phyloP scores from a whole-genome alignment of 352 stramenopile genomes.

The Globisporangium middletonii region DNA sequence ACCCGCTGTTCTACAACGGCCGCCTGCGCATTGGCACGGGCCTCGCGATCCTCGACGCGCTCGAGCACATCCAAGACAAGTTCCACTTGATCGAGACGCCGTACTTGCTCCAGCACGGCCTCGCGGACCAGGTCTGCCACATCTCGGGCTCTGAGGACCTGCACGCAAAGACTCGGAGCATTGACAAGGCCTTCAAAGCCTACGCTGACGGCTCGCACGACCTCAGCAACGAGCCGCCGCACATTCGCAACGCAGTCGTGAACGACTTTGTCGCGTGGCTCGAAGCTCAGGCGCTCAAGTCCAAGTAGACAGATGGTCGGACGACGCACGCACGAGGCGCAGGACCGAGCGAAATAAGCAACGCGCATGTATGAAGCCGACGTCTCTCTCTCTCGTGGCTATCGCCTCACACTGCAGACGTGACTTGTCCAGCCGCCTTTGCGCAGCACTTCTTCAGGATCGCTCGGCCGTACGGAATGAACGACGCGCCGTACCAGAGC shows the following conservation, averaged over 20 bases:
- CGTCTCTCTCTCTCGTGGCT: background rate
- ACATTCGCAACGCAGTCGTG: slow-evolving; percentile 55
- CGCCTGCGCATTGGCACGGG: slow-evolving; percentile 69
- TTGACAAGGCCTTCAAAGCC: slow-evolving; percentile 66
- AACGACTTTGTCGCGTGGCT: slow-evolving; percentile 72
- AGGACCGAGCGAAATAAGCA: background rate
- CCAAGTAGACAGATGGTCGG: slow-evolving; percentile 3
- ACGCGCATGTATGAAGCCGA: background rate
- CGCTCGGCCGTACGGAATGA: slow-evolving; percentile 71
- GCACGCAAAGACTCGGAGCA: slow-evolving; percentile 41
- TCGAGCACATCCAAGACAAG: slow-evolving; percentile 48
- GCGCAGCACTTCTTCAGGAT: slow-evolving; percentile 70
- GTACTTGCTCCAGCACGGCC: slow-evolving; percentile 76
- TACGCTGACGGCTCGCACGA: slow-evolving; percentile 61
- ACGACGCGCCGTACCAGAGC: slow-evolving; percentile 81
- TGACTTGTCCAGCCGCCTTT: slow-evolving; percentile 48
- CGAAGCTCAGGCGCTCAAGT: slow-evolving; percentile 25
- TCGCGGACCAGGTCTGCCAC: slow-evolving; percentile 59
- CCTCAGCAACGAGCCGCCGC: slow-evolving; percentile 63
- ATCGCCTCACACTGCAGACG: slow-evolving; percentile 17
- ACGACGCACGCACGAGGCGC: too few relatives aligned
- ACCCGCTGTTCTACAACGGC: slow-evolving; percentile 72
- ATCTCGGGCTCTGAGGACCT: slow-evolving; percentile 60
- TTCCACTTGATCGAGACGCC: slow-evolving; percentile 54
- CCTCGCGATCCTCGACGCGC: slow-evolving; percentile 58